These are phyloP conservation scores for Eutrema heterophyllum DNA, from an alignment of 345 rosid species.

Conservation along the genomic window DNA sequence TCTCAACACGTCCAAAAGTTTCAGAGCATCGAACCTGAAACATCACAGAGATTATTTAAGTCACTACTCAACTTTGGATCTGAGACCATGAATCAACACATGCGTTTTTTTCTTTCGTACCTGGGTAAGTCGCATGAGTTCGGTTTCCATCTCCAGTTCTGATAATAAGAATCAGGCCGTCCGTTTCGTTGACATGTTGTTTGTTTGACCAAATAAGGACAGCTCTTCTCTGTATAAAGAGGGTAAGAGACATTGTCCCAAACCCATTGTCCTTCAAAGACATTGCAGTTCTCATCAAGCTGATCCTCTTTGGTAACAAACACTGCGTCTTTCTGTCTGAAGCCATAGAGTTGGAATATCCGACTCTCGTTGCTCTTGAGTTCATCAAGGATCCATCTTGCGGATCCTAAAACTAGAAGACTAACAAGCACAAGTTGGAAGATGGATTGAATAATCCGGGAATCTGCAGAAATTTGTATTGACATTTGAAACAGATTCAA, in stretches of 20 bases:
- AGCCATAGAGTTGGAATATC: conserved; percentile 27
- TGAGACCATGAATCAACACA: not conserved
- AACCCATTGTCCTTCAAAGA: conserved; percentile 80
- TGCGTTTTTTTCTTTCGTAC: conserved; percentile 26
- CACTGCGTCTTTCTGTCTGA: conserved; percentile 32
- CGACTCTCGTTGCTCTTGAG: conserved; percentile 46
- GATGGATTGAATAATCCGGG: conserved; percentile 47
- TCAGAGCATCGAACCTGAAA: conserved; percentile 69
- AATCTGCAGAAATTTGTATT: conserved; percentile 38
- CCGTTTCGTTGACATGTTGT: conserved; percentile 78
- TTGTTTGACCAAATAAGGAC: conserved; percentile 86
- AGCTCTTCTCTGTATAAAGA: conserved; percentile 66
- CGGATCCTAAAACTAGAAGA: conserved; percentile 49
- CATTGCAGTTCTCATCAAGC: conserved; percentile 57
- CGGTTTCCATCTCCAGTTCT: conserved; percentile 92
- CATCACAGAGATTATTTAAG: conserved; percentile 8
- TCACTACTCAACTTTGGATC: not conserved
- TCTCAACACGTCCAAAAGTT: conserved; percentile 68
- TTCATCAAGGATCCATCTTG: conserved; percentile 46
- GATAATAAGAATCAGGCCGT: conserved; percentile 74
- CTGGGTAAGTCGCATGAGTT: conserved; percentile 63
- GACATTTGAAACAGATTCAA: conserved; percentile 27
- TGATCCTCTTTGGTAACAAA: conserved; percentile 51
- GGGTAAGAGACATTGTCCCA: conserved; percentile 80
- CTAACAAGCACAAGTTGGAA: conserved; percentile 50